Percentiles rank a stretch among this genome's conserved stretches.
phyloP scores from a whole-genome alignment of 805 yeast genomes.

The Schizosaccharomyces japonicus region DNA sequence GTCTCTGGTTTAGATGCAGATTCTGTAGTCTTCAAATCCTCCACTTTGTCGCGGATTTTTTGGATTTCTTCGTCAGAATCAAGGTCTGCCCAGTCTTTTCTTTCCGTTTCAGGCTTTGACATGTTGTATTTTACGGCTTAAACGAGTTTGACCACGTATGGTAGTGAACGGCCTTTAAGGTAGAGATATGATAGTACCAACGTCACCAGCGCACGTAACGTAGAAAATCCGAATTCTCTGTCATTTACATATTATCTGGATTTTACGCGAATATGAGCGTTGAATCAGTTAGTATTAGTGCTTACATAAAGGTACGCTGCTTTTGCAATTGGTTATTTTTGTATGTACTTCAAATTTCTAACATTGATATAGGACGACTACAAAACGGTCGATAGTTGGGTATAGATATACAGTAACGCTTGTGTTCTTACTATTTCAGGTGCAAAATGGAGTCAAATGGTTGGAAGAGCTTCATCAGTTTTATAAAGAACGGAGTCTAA shows the following conservation, averaged over 20 bases:
- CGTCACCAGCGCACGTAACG: too few relatives aligned
- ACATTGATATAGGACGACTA: constrained; percentile 57
- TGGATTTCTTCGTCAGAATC: constrained; percentile 1
- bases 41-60: neutral
- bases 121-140: too few relatives aligned
- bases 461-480: constrained; percentile 57
- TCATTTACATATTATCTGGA: neutral
- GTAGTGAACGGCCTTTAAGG: too few relatives aligned
- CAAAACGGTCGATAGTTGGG: constrained; percentile 61
- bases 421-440: constrained; percentile 8
- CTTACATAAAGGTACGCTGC: neutral
- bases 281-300: neutral
- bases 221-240: too few relatives aligned
- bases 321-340: neutral
- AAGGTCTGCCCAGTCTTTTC: constrained; percentile 1
- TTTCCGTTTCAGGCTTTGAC: too few relatives aligned
- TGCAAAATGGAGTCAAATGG: constrained; percentile 44
- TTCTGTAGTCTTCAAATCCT: neutral
- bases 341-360: neutral
- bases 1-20: neutral
- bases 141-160: too few relatives aligned
- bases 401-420: constrained; percentile 12
- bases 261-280: neutral
- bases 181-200: too few relatives aligned
- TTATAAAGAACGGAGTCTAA: constrained; percentile 50